Base-by-base conservation (phyloP, 1,284 basidiomycete genomes). In the Agaricales sp. region DNA sequence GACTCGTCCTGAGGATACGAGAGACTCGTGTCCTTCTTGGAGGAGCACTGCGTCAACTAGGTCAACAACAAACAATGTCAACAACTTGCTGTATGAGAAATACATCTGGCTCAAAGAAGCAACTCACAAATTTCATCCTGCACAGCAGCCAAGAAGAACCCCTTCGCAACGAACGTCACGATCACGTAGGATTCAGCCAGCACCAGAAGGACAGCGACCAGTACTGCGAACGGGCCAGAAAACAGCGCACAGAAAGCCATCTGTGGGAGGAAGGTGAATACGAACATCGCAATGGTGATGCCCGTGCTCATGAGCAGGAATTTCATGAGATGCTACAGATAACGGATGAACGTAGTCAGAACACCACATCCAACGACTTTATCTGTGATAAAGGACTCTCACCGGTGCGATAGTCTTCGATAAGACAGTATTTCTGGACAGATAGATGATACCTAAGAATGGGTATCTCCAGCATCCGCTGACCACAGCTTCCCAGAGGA, bases 251-350 rank as follows among this genome's bases (percentile, higher is more conserved):
- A 75, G 50, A 85, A 63, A 23, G 78, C 80, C 35, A 80, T 76
- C 61, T 84, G 82, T 1, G 83, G 84, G 13, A 85, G 59, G 62
- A 82, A 87, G 38, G 80, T 77, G 63, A 86, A 75, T 56, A 75
- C 62, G 60, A 81, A 80, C 57, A 84, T 65, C 16, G 61, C 65
- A 14, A 59, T 62, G 48, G 73, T 74, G 50, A 82, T 67, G 23
- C 70, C 63, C 6, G 65, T 54, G 11, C 70, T 70, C 25, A 67
- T 58, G 16, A 63, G 3, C 21, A 70, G 56, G 16, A 66, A 68
- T 57, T 71, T 74, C 48, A 65, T 43, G 49, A 73, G 54, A 35
- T n/a, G 8, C 30, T 35, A 35, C n/a, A n/a, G n/a, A n/a, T n/a
- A n/a, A n/a, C n/a, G n/a, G n/a, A n/a, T n/a, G n/a, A n/a, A n/a